phyloP scores from a whole-genome alignment of 108 stramenopile species.

The Halocafeteria seosinensis region DNA sequence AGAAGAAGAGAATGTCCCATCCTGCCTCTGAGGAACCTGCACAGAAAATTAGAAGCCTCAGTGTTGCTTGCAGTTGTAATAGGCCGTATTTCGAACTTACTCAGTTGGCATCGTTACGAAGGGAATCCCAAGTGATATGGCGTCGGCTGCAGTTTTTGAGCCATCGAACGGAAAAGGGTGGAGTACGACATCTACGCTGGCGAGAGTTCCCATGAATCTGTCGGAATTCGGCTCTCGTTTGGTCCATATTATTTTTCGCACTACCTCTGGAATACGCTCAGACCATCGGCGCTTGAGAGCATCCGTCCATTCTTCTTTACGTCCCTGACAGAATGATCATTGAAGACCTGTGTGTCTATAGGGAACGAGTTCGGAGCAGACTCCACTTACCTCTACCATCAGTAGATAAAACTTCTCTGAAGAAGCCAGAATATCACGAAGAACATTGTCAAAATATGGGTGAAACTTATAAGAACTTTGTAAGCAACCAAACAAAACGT shows the following conservation, averaged over 20 bases:
- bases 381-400: too few species aligned
- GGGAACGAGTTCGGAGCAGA: too few species aligned
- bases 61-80: too few species aligned
- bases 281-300: constrained; percentile 11
- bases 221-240: constrained; percentile 14
- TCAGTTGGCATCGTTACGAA: constrained; percentile 39
- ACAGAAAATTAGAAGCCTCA: too few species aligned
- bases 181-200: constrained; percentile 33
- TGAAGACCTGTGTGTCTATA: too few species aligned
- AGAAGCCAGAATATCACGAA: constrained; percentile 33
- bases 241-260: constrained; percentile 15
- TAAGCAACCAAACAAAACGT: constrained; percentile 29
- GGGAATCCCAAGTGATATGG: constrained; percentile 31
- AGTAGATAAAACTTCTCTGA: constrained; percentile 28
- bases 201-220: constrained; percentile 21
- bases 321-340: constrained; percentile 24
- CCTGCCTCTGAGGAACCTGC: too few species aligned
- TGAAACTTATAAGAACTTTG: constrained; percentile 52
- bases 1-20: too few species aligned
- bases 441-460: constrained; percentile 39
- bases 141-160: constrained; percentile 46
- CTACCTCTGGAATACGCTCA: too few species aligned
- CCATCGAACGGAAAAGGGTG: constrained; percentile 62
- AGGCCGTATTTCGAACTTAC: constrained; percentile 36
- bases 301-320: constrained; percentile 1